Conservation (phyloP, 371 early-diverging fungal genomes). For the Mucor piriformis region DNA sequence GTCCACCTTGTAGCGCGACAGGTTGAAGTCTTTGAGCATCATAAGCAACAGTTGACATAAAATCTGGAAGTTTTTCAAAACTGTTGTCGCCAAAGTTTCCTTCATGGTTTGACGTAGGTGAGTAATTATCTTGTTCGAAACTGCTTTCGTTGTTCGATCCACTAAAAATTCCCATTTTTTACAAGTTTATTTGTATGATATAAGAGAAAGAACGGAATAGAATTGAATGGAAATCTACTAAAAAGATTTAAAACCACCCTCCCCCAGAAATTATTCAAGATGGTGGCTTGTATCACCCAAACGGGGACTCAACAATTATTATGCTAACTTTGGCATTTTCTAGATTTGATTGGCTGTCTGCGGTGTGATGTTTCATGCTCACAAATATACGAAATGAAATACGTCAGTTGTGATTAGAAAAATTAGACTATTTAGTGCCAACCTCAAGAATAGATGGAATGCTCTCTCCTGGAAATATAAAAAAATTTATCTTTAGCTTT, state of each 20-base stretch:
- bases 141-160: slow-evolving; percentile 12
- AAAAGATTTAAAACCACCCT: neutral
- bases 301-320: neutral
- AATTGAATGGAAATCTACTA: neutral
- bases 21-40: slow-evolving; percentile 63
- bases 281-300: slow-evolving; percentile 4
- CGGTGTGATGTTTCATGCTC: no score
- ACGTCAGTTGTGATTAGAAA: no score
- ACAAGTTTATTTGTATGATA: neutral
- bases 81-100: slow-evolving; percentile 38
- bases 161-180: slow-evolving; percentile 18
- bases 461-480: no score
- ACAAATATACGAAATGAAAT: no score
- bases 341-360: no score
- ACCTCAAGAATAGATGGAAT: no score
- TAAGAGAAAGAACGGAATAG: slow-evolving; percentile 6
- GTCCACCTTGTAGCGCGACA: slow-evolving; percentile 61
- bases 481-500: no score
- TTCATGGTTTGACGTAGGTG: slow-evolving; percentile 27
- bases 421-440: no score
- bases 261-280: neutral
- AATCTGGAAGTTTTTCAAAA: slow-evolving; percentile 58
- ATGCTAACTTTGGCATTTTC: no score
- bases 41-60: slow-evolving; percentile 53
- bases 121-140: slow-evolving; percentile 32